Percentiles rank a stretch among this genome's conserved stretches.
Conservation (phyloP, 2,329 filamentous ascomycete species). For the Aspergillus sp. region DNA sequence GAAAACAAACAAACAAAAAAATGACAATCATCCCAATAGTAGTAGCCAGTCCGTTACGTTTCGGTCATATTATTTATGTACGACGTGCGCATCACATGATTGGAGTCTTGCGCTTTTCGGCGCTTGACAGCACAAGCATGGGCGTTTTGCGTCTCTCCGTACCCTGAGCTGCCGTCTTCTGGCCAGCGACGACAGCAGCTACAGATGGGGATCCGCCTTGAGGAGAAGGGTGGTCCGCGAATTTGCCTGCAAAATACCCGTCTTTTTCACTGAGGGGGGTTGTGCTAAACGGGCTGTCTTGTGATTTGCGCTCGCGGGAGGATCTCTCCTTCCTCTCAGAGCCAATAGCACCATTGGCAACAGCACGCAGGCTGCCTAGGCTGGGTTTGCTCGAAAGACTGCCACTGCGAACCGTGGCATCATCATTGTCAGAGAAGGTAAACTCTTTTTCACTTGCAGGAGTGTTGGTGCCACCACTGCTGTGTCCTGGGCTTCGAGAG, state of each 20-base stretch:
- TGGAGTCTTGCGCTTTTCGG: conserved; percentile 83
- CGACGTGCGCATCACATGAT: conserved; percentile 51
- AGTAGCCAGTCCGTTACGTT: conserved; percentile 28
- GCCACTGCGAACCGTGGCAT: conserved; percentile 71
- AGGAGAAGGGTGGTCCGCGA: conserved; percentile 42
- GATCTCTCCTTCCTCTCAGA: conserved; percentile 76
- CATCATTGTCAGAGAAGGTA: conserved; percentile 72
- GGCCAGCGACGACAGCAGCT: conserved; percentile 47
- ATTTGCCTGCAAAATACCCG: conserved; percentile 57
- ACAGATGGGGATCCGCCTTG: conserved; percentile 35
- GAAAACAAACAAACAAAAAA: conserved; percentile 2
- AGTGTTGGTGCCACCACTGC: conserved; percentile 73
- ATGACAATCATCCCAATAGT: conserved; percentile 26
- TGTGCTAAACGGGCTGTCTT: conserved; percentile 54
- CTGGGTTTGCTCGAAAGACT: conserved; percentile 76
- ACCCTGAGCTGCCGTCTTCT: conserved; percentile 57
- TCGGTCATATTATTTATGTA: conserved; percentile 35
- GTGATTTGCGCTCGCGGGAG: conserved; percentile 56
- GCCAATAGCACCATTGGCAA: conserved; percentile 80
- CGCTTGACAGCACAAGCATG: conserved; percentile 82
- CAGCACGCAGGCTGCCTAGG: conserved; percentile 72
- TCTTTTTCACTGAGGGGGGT: conserved; percentile 64
- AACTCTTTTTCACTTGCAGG: conserved; percentile 80
- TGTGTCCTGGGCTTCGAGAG: conserved; percentile 66
- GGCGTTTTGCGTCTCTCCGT: conserved; percentile 74